These are phyloP conservation scores for Trypanosoma theileri DNA, from an alignment of 208 protist genomes.

Conservation along the genomic window DNA sequence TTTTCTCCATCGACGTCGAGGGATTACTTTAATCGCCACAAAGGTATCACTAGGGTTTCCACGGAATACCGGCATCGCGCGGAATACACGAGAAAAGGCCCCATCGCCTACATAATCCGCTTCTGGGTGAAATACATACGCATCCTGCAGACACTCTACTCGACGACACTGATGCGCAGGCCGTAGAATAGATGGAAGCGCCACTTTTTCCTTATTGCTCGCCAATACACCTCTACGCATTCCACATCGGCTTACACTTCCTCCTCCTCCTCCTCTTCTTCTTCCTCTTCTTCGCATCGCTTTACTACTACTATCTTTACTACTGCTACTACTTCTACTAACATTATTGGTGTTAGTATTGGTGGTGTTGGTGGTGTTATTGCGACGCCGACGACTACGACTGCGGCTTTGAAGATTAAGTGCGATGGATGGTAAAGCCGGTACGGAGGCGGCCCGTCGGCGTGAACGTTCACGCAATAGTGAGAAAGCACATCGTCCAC, in stretches of 20 bases:
- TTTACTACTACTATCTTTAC: neutral
- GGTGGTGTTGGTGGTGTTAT: too few relatives aligned
- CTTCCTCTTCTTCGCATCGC: neutral
- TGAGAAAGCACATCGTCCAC: neutral
- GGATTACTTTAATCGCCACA: conserved; percentile 27
- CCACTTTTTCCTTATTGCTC: conserved; percentile 8
- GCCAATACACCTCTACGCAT: neutral
- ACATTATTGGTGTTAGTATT: too few relatives aligned
- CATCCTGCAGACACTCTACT: conserved; percentile 71
- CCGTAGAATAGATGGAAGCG: neutral
- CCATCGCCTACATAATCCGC: conserved; percentile 67
- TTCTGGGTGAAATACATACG: conserved; percentile 71
- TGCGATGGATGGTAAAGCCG: conserved; percentile 27
- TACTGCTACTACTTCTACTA: neutral
- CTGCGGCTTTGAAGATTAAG: neutral
- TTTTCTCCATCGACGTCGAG: conserved; percentile 12
- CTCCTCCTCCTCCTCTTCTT: neutral
- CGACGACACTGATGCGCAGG: conserved; percentile 33
- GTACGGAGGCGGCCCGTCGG: conserved; percentile 50
- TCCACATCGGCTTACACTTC: neutral
- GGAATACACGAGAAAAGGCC: conserved; percentile 78
- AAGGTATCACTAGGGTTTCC: conserved; percentile 17
- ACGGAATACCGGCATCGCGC: conserved; percentile 60
- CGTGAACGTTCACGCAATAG: neutral
- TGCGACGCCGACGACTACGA: too few relatives aligned